Conservation (phyloP, 2,329 filamentous ascomycete genomes). For the Rhynchosporium agropyri region DNA sequence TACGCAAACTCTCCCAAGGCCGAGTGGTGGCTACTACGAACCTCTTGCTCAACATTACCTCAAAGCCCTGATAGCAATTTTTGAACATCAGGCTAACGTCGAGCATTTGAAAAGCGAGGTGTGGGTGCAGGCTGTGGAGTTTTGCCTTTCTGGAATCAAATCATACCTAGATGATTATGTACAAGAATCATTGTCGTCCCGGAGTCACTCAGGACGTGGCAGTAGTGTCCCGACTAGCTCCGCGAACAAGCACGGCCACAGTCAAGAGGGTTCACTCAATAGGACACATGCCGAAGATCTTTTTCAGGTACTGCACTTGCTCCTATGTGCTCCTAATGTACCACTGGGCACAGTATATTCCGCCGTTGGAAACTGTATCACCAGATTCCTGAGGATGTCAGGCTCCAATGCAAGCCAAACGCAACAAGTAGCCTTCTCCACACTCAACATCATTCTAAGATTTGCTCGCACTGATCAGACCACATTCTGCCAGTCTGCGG, state of each 20-base stretch:
- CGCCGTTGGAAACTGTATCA: conserved; percentile 56
- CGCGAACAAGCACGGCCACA: conserved; percentile 35
- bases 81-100: conserved; percentile 74
- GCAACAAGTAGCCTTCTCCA: conserved; percentile 73
- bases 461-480: conserved; percentile 70
- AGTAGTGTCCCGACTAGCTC: conserved; percentile 29
- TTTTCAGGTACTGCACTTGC: conserved; percentile 65
- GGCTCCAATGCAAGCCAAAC: conserved; percentile 61
- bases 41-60: conserved; percentile 77
- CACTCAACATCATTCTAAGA: conserved; percentile 71
- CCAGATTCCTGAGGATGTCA: conserved; percentile 64
- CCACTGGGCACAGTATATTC: conserved; percentile 61
- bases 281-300: conserved; percentile 54
- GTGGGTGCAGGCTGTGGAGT: conserved; percentile 40
- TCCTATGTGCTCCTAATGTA: conserved; percentile 68
- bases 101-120: conserved; percentile 71
- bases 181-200: conserved; percentile 26
- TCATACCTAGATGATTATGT: conserved; percentile 46
- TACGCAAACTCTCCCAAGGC: conserved; percentile 67
- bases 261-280: conserved; percentile 35
- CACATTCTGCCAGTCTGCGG: conserved; percentile 60
- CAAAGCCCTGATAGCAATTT: conserved; percentile 70
- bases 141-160: conserved; percentile 68
- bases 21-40: conserved; percentile 64
- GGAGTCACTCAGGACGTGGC: conserved; percentile 30